Base-by-base conservation (phyloP, 164 flowering plant genomes). In the Cinnamomum chago region DNA sequence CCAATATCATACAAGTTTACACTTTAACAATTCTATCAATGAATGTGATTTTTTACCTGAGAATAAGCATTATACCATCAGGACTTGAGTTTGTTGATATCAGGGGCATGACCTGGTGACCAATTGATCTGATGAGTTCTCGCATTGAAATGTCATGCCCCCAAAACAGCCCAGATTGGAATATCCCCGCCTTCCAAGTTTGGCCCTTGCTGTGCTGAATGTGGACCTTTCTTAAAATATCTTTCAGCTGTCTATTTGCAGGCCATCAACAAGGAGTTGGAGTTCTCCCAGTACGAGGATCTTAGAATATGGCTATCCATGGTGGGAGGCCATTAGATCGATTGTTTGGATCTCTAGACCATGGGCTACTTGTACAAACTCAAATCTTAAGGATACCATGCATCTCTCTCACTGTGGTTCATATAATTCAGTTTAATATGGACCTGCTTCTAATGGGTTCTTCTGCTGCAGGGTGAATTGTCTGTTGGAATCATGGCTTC, bases 401-500 rank as follows among this genome's bases (percentile, higher is more conserved):
- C 60, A 14, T 55, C n/a, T 55, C 60, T 55, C 20, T 40, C 47
- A 1, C 7, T 55, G 60, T 14, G n/a, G 60, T 1, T 55, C 22
- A 15, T 11, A 24, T 22, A 64, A 64, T 64, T 64, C 67, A 20
- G 9, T 64, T 5, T 22, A 22, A 64, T 64, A 24, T 22, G 67
- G 28, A 24, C 67, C 22, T 40, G 47, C 11, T 40, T 40, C 7
- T 64, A 64, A 15, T 64, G 28, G 13, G n/a, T n/a, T 22, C 3
- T 51, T 15, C 76, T 22, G 35, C 79, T 84, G 82, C 90, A 95
- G 99, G 99, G 99, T 22, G 96, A 90, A 82, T 88, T 95, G 60
- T 82, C 98, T 66, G 83, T 90, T 79, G 99, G 98, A 81, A 90
- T 85, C 14, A 78, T 95, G 89, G 96, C 89, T 79, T 90, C 99